Base-by-base conservation (phyloP, 2,329 filamentous ascomycete genomes). In the Diaporthe aspalathi region DNA sequence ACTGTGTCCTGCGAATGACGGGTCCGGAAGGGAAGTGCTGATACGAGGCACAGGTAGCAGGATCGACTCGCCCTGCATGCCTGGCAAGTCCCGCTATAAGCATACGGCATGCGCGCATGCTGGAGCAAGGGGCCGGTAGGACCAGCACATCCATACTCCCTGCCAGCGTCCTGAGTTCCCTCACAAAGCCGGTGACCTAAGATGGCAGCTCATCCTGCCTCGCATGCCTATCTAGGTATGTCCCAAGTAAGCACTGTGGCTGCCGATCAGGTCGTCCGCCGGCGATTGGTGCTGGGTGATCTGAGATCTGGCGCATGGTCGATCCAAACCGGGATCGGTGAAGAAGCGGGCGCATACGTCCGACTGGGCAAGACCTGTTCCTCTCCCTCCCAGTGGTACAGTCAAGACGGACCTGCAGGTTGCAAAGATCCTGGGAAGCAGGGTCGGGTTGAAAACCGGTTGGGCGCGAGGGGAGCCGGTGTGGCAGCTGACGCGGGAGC, bases 271-370 rank as follows among this genome's bases (percentile, higher is more conserved):
- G 20, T 47, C 16, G 11, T 40, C 40, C 45, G 27, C n/a, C 7
- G 43, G 60, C 45, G 27, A 32, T 60, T 60, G 32, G 53, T 40
- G 9, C 22, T 68, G 53, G 67, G 29, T 20, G 52, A 68, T 68
- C 67, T 56, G 27, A 32, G 32, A 60, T 68, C 67, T 60, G 53
- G 53, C 53, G 53, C 66, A 22, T 68, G 45, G 52, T 32, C 54
- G 53, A 60, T 60, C 43, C n/a, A 47, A 16, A 60, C 20, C 9
- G 43, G n/a, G 12, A 29, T 45, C 54, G 50, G 27, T 32, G 4
- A 32, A n/a, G 27, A 24, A 14, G 53, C 32, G 53, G 20, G 66
- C 11, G 4, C 22, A 35, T 32, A 27, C 32, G 11, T 68, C 40
- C 43, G 22, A 47, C 32, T 14, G 27, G 14, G 27, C 27, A 47